phyloP scores from a whole-genome alignment of 1,284 basidiomycete species.

The Papiliotrema fonsecae region DNA sequence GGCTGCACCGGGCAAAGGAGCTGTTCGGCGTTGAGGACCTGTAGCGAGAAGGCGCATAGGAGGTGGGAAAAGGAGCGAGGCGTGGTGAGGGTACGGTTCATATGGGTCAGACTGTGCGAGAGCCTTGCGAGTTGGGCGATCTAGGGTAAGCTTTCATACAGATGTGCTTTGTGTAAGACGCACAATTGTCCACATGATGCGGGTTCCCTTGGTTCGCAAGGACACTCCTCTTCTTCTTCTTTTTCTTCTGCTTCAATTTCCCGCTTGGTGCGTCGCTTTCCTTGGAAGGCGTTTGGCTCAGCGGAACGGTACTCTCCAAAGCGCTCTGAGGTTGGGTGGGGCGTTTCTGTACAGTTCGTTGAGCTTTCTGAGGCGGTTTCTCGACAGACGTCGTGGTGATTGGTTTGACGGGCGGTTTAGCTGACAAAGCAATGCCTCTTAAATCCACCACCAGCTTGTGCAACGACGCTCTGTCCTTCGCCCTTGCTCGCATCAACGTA shows the following conservation, averaged over 20 bases:
- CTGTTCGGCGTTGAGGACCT: conserved; percentile 17
- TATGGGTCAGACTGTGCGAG: conserved; percentile 26
- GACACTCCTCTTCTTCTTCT: conserved; percentile 85
- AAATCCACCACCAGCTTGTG: conserved; percentile 35
- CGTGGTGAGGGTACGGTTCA: conserved; percentile 33
- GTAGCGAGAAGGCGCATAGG: conserved; percentile 39
- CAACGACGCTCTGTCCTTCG: conserved; percentile 26
- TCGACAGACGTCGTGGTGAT: conserved; percentile 1
- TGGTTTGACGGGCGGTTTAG: conserved; percentile 15
- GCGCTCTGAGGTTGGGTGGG: conserved; percentile 4
- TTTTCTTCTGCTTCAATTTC: conserved; percentile 47
- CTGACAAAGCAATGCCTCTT: conserved; percentile 28
- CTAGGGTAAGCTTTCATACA: conserved; percentile 17
- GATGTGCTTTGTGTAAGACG: conserved; percentile 10
- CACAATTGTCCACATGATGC: conserved; percentile 73
- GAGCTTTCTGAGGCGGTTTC: conserved; percentile 10
- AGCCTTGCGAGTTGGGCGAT: conserved; percentile 37
- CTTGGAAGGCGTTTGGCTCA: conserved; percentile 3
- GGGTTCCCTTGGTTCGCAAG: conserved; percentile 83
- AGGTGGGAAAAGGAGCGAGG: conserved; percentile 41
- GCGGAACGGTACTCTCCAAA: not conserved
- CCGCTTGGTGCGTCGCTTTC: not conserved
- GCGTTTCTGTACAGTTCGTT: too few species aligned
- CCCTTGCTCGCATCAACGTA: conserved; percentile 12
- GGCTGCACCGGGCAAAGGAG: conserved; percentile 16